Evolutionary conservation across 768 basidiomycete species (phyloP), one percentile per base, ranked within the genome.

Genomic region (Boletellus ananas): DNA sequence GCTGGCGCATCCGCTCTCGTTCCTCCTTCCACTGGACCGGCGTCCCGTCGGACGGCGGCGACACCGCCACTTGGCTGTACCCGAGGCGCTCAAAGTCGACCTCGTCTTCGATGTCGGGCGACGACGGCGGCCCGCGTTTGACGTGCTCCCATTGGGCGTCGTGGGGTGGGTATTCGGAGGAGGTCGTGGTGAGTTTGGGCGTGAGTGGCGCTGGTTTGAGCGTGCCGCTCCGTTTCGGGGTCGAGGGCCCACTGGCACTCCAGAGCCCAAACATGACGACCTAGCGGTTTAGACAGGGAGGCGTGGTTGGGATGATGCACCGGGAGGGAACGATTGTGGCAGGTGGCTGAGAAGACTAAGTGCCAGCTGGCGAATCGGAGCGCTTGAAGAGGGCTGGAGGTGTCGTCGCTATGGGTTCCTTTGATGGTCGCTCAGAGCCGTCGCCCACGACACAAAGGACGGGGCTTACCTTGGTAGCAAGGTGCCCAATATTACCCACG

Each of bases 71-170:
- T 31, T 60, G 63, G 38, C 60, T 65, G n/a, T 50, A 51, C 6
- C 51, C 54, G 31, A 65, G 43, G n/a, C 37, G 50, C 45, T 63
- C 62, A 5, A 52, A 49, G 7, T 50, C 20, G 8, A 43, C 29
- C 5, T 54, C 57, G 13, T 63, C 62, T 25, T 62, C 63, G 14
- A 14, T 20, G 7, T 58, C 58, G 14, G 46, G 43, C 31, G 62
- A 60, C 18, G 55, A 23, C 1, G 57, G 50, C 14, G 62, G 34
- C 1, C 49, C 60, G 3, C 11, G 23, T 17, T 52, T 55, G 43
- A 65, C 37, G 33, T 63, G 52, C 20, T 63, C 63, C 62, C 62
- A 65, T 29, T 55, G 62, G 2, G 51, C 6, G 6, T 63, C 63
- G n/a, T 51, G 50, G 16, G 51, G 44, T 7, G 50, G 55, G 31